phyloP scores from a whole-genome alignment of 495 filamentous ascomycete genomes.

The Recurvomyces mirabilis region DNA sequence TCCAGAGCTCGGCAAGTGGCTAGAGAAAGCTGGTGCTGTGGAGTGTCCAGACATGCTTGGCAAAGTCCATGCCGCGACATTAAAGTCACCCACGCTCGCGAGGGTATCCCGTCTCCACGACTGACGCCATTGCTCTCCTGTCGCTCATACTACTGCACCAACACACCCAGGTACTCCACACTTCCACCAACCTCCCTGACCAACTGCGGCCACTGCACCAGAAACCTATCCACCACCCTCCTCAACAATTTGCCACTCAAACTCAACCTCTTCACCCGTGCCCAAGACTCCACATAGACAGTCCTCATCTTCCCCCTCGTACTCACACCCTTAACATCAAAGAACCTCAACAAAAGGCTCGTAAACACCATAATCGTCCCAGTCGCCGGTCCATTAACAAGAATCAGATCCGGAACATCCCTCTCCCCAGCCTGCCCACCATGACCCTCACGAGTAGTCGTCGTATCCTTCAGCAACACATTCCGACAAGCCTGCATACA shows the following conservation, averaged over 20 bases:
- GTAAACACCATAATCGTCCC: constrained; percentile 68
- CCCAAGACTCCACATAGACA: constrained; percentile 88
- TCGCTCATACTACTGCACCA: constrained; percentile 22
- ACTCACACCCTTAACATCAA: constrained; percentile 33
- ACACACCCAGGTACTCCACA: constrained; percentile 29
- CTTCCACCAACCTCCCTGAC: constrained; percentile 31
- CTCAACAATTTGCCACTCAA: constrained; percentile 65
- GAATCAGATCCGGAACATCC: constrained; percentile 55
- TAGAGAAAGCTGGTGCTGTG: too few relatives aligned
- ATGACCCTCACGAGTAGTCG: constrained; percentile 7
- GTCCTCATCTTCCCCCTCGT: constrained; percentile 46
- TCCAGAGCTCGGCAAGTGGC: too few relatives aligned
- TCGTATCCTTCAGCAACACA: constrained; percentile 9
- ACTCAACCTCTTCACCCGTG: constrained; percentile 66
- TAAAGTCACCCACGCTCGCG: too few relatives aligned
- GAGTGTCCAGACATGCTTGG: too few relatives aligned
- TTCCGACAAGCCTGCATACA: constrained; percentile 35
- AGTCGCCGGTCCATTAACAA: constrained; percentile 84
- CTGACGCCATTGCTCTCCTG: neutral
- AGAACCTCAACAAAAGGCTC: constrained; percentile 54
- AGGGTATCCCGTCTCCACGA: neutral
- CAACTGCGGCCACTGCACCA: constrained; percentile 63
- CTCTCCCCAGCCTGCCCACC: constrained; percentile 8
- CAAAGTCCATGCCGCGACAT: too few relatives aligned
- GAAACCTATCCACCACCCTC: constrained; percentile 52